Percentiles rank a stretch among this genome's conserved stretches.
phyloP scores from a whole-genome alignment of 2,329 filamentous ascomycete genomes.

The Boeremia lycopersici region DNA sequence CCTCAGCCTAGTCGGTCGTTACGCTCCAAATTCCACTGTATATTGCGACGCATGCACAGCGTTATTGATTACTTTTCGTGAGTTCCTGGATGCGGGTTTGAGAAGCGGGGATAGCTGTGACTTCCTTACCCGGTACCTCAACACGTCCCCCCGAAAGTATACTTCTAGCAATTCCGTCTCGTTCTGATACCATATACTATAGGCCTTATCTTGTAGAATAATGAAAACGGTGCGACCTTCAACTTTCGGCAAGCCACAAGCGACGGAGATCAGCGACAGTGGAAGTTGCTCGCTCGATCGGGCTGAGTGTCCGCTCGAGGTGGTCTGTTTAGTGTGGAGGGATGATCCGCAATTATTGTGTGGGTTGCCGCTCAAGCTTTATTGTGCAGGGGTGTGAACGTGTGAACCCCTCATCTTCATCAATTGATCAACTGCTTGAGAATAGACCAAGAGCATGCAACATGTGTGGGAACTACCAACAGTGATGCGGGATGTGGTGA shows the following conservation, averaged over 20 bases:
- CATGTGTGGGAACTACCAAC: no score
- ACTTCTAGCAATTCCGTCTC: background rate
- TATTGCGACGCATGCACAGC: constrained; percentile 5
- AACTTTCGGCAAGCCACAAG: constrained; percentile 1
- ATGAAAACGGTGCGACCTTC: background rate
- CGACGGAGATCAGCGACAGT: background rate
- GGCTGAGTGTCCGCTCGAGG: background rate
- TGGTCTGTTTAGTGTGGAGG: background rate
- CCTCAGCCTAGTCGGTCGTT: background rate
- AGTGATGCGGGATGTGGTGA: no score
- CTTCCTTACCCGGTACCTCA: background rate
- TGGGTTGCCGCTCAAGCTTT: background rate
- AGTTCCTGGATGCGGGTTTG: background rate
- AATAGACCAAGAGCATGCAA: no score
- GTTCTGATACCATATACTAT: background rate
- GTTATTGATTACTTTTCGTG: background rate
- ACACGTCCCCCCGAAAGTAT: background rate
- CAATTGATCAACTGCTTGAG: no score
- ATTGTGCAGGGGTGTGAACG: background rate
- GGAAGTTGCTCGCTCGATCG: background rate
- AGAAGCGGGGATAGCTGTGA: background rate
- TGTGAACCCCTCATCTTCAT: background rate
- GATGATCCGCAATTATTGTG: background rate
- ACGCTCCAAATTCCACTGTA: background rate
- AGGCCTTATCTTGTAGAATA: background rate